Conservation (phyloP, 2,329 filamentous ascomycete genomes). For the Talaromyces sp. region DNA sequence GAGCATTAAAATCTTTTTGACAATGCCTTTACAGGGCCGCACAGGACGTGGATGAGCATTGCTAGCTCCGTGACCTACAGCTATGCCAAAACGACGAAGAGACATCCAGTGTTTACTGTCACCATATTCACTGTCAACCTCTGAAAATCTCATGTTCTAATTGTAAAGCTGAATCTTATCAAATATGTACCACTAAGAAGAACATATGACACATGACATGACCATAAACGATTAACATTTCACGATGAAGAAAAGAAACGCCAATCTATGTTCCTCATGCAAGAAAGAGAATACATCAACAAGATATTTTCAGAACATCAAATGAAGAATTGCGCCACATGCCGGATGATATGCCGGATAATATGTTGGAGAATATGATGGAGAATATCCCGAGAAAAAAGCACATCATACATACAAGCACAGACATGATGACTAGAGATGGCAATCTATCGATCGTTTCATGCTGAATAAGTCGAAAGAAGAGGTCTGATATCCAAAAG, state of each 20-base stretch:
- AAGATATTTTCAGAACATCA: neutral
- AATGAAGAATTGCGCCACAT: neutral
- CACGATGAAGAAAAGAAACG: constrained; percentile 9
- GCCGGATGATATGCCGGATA: neutral
- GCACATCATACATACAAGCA: constrained; percentile 8
- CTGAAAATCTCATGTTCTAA: neutral
- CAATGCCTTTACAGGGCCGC: neutral
- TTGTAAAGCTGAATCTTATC: neutral
- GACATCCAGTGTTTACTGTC: neutral
- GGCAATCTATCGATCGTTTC: neutral
- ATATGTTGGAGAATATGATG: neutral
- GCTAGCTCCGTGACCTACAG: constrained; percentile 6
- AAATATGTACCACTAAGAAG: constrained; percentile 4
- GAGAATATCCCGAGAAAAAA: constrained; percentile 3
- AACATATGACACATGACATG: constrained; percentile 5
- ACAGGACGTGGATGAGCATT: neutral
- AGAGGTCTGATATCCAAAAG: neutral
- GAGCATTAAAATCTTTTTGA: no score
- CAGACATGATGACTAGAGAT: neutral
- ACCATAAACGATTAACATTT: neutral
- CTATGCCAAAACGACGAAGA: neutral
- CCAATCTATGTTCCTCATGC: constrained; percentile 17
- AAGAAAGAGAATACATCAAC: neutral
- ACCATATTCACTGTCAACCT: neutral
- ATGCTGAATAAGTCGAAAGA: neutral